phyloP scores from a whole-genome alignment of 2,329 filamentous ascomycete species.

The Helicocarpus griseus region DNA sequence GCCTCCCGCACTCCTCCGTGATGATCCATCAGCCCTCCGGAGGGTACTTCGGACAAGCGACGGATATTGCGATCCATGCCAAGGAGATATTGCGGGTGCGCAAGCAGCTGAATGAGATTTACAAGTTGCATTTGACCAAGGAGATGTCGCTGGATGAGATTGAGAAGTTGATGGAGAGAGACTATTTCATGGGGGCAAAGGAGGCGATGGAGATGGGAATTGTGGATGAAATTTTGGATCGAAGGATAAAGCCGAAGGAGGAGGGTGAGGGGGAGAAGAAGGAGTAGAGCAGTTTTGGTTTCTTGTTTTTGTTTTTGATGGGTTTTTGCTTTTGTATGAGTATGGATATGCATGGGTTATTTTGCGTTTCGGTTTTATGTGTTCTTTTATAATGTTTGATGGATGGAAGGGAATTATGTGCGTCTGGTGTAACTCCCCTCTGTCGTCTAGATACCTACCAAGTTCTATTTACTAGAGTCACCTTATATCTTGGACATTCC shows the following conservation, averaged over 20 bases:
- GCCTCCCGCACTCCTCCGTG: slow-evolving; percentile 83
- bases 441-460: neutral
- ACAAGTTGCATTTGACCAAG: slow-evolving; percentile 69
- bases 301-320: neutral
- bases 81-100: slow-evolving; percentile 89
- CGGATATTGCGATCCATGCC: slow-evolving; percentile 90
- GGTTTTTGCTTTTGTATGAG: neutral
- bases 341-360: neutral
- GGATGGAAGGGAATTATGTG: neutral
- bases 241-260: slow-evolving; percentile 24
- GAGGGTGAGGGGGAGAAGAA: slow-evolving; percentile 13
- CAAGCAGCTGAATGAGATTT: slow-evolving; percentile 81
- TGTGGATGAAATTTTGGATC: slow-evolving; percentile 73
- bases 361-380: neutral
- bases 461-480: neutral
- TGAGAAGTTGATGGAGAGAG: slow-evolving; percentile 91
- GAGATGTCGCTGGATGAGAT: slow-evolving; percentile 71
- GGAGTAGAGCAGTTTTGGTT: slow-evolving; percentile 2
- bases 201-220: slow-evolving; percentile 87
- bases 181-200: slow-evolving; percentile 83
- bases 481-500: too few species aligned
- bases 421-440: neutral
- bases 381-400: neutral
- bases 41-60: slow-evolving; percentile 56
- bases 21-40: slow-evolving; percentile 97